phyloP scores from a whole-genome alignment of 331 rosid genomes.

The Quercus lobata region DNA sequence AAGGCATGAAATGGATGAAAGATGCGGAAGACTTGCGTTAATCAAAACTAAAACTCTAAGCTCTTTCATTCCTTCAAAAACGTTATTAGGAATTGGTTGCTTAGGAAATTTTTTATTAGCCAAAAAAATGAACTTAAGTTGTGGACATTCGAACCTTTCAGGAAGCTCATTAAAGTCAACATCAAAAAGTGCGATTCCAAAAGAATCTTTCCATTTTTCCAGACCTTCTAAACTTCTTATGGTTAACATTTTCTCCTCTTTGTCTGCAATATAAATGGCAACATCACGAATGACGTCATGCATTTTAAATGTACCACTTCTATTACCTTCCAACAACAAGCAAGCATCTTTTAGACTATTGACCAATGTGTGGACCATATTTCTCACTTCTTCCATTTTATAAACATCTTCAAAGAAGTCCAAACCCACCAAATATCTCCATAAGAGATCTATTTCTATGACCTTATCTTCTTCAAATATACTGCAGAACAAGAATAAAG shows the following conservation, averaged over 20 bases:
- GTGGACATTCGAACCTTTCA: constrained; percentile 29
- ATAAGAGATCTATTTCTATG: rapidly evolving
- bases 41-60: too few relatives aligned
- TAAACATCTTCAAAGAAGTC: too few relatives aligned
- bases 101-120: too few relatives aligned
- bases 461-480: too few relatives aligned
- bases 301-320: not conserved
- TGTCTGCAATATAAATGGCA: constrained; percentile 20
- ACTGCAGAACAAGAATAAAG: too few relatives aligned
- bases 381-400: too few relatives aligned
- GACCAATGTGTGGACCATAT: too few relatives aligned
- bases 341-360: constrained; percentile 19
- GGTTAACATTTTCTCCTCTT: constrained; percentile 13
- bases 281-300: constrained; percentile 17
- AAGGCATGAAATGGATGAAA: too few relatives aligned
- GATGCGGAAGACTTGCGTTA: rapidly evolving
- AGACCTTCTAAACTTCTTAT: not conserved
- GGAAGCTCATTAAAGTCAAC: constrained; percentile 12
- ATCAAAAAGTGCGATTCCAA: constrained; percentile 23
- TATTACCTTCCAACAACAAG: constrained; percentile 18
- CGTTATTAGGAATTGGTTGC: constrained; percentile 12
- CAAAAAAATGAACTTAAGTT: not conserved
- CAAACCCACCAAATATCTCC: too few relatives aligned
- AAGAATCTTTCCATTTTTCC: constrained; percentile 19
- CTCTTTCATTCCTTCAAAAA: not conserved